Percentiles rank a stretch among this genome's conserved stretches.
These are phyloP conservation scores for Erodium moschatum DNA, from an alignment of 441 rosid genomes.

Conservation along the genomic window DNA sequence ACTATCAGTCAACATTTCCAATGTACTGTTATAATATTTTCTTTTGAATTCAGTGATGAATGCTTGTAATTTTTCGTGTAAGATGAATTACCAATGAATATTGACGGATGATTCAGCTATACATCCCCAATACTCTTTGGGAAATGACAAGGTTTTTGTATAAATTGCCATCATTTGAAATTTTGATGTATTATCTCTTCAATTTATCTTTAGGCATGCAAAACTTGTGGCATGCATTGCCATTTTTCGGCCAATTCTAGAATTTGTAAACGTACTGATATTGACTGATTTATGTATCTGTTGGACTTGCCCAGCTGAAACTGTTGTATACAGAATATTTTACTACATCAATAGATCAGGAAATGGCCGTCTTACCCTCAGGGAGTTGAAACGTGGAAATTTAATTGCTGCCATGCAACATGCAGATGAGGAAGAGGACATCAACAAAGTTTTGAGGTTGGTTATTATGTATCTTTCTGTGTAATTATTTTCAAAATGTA, in stretches of 20 bases:
- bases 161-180: background rate
- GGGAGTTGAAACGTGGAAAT: conserved; percentile 87
- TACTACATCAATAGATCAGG: conserved; percentile 87
- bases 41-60: background rate
- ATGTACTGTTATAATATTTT: background rate
- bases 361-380: conserved; percentile 71
- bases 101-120: background rate
- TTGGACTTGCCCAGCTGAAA: conserved; percentile 67
- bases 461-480: conserved; percentile 13
- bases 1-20: background rate
- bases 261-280: conserved; percentile 15
- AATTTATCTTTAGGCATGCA: background rate
- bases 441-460: conserved; percentile 94
- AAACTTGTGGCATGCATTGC: background rate
- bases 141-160: background rate
- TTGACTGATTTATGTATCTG: conserved; percentile 6
- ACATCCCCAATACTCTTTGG: background rate
- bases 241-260: background rate
- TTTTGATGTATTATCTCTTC: background rate
- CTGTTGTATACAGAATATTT: conserved; percentile 91
- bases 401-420: conserved; percentile 77
- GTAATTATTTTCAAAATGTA: background rate
- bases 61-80: background rate
- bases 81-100: background rate
- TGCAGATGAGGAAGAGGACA: conserved; percentile 96